Base-by-base conservation (phyloP, 257 asterid species). In the Fraxinus americana region DNA sequence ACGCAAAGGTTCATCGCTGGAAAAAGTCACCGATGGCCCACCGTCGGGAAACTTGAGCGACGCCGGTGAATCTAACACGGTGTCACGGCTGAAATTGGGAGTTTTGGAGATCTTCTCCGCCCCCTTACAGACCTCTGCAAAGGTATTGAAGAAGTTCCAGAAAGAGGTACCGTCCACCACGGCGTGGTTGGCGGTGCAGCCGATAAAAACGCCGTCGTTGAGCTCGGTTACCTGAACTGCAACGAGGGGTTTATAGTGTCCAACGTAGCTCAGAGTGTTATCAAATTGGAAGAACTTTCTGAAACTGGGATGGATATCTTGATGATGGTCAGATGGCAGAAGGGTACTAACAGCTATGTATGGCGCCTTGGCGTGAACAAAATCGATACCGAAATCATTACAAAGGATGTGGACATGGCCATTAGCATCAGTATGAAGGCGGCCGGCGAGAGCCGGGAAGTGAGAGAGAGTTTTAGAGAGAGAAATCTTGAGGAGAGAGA, bases 121-220 rank as follows among this genome's bases (percentile, higher is more conserved):
- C 11, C 97, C 99, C 5, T 78, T 78, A 12, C 91, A 84, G n/a
- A 92, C 77, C 30, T 91, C 97, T 0, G 98, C 98, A 29, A 76
- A 95, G 19, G 95, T 89, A 34, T 95, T 95, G 67, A 95, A 95
- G 81, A 95, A 95, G 72, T 95, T 92, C 99, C 98, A 95, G 43
- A 95, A 95, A 7, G 98, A 95, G 4, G 99, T 95, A 0, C 99
- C 99, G 16, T 95, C 99, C 0, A 95, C 98, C 9, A 95, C 96
- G 29, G 98, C 96, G 85, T 95, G 99, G 48, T 92, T 92, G 72
- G 83, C 78, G 21, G 97, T 83, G 80, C 98, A 92, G 1, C 97
- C 99, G 32, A 95, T 82, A 77, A 95, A 95, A 17, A 95, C 83
- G 75, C 84, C 93, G 79, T 85, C 97, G 81, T 38, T 76, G 2